Conservation (phyloP, 495 filamentous ascomycete species). For the Xylaria telfairii region DNA sequence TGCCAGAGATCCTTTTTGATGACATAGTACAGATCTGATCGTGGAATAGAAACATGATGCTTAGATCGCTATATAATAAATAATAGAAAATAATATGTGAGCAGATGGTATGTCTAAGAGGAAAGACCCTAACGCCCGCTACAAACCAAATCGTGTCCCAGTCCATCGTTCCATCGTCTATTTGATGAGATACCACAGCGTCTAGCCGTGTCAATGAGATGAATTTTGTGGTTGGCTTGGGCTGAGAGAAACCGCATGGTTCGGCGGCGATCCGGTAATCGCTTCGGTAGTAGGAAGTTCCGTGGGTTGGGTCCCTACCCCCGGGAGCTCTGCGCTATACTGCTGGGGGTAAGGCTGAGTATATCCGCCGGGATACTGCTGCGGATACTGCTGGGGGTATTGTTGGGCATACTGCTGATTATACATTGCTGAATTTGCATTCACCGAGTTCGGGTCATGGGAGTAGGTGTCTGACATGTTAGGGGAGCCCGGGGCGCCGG, state of each 20-base stretch:
- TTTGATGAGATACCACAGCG: neutral
- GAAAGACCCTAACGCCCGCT: constrained; percentile 22
- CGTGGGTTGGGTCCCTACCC: constrained; percentile 25
- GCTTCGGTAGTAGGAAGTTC: constrained; percentile 32
- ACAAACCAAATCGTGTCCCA: constrained; percentile 9
- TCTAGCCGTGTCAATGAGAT: neutral
- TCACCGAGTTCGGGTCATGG: neutral
- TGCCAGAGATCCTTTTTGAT: neutral
- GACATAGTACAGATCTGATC: neutral
- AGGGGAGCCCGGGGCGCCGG: constrained; percentile 9
- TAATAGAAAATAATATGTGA: neutral
- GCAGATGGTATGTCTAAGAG: neutral
- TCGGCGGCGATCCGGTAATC: constrained; percentile 6
- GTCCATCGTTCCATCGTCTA: neutral
- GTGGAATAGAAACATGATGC: neutral
- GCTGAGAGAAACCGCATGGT: neutral
- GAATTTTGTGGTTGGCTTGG: neutral
- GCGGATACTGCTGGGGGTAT: constrained; percentile 31
- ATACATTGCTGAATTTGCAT: constrained; percentile 19
- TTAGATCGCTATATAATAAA: neutral
- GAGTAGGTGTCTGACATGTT: constrained; percentile 28
- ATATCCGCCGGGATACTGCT: constrained; percentile 29
- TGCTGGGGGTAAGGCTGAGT: constrained; percentile 25
- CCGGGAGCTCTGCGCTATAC: constrained; percentile 33
- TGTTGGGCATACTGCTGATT: constrained; percentile 29